Base-by-base conservation (phyloP, 2,329 filamentous ascomycete genomes). In the Epichloe baconii region DNA sequence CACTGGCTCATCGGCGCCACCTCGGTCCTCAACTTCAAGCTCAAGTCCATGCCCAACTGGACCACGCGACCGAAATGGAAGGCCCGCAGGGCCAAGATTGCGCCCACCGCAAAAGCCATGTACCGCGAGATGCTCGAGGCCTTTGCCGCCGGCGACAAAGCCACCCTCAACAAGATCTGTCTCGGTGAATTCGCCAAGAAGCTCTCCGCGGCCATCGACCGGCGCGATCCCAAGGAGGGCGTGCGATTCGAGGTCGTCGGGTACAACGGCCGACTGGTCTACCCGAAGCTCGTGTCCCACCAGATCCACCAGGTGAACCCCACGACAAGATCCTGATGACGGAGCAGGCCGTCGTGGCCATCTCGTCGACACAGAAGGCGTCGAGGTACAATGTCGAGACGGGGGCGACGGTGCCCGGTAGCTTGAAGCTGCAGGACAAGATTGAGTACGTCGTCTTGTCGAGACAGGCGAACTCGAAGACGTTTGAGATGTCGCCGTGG, bases 401-500 rank as follows among this genome's bases (percentile, higher is more conserved):
- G 15, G 71, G 68, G 14, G 56, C 62, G 53, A 58, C 67, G n/a
- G 61, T 78, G 7, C 65, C 70, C 1, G 75, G 73, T 2, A 71
- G 67, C 53, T 70, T 72, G 44, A 72, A 73, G 59, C 68, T 75
- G 56, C 74, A 76, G 59, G 68, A 77, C 47, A 72, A 82, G 57
- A 63, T 73, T 2, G 85, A 88, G 69, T 79, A 86, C 59, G 56
- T 88, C 4, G 81, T 85, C 40, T 56, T 88, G 44, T 78, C 80
- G 60, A 61, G 72, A 31, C 52, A 65, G 34, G 55, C 76, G 43
- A 67, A 74, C 60, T 68, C 66, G 45, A 64, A 61, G 50, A 77
- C 75, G 19, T 77, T 69, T 56, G 62, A 69, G 60, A 63, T 72
- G 51, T 67, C 64, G 31, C 69, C 73, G 2, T 88, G 84, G 84